phyloP scores from a whole-genome alignment of 2,329 filamentous ascomycete genomes.

The Zasmidium cellare region DNA sequence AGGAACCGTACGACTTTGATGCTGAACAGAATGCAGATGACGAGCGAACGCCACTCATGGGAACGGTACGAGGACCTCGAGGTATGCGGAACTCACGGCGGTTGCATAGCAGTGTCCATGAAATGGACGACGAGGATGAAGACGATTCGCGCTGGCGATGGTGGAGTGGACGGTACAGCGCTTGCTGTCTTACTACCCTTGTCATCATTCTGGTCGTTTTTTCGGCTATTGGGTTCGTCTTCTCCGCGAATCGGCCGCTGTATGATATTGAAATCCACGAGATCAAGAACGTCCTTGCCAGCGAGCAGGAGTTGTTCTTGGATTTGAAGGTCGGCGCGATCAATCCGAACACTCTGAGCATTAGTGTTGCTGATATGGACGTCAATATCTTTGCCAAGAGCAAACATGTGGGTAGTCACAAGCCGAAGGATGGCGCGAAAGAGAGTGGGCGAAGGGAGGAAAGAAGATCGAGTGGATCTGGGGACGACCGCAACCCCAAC shows the following conservation, averaged over 20 bases:
- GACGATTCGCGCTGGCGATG: constrained; percentile 27
- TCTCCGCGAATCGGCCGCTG: constrained; percentile 87
- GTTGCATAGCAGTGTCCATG: constrained; percentile 53
- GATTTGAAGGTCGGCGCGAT: constrained; percentile 84
- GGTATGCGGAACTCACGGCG: constrained; percentile 43
- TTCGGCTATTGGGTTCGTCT: constrained; percentile 84
- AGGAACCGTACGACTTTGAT: constrained; percentile 71
- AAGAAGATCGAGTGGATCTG: not conserved
- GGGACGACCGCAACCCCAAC: constrained; percentile 8
- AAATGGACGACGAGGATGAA: constrained; percentile 41
- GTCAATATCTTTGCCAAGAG: constrained; percentile 94
- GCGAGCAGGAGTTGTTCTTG: constrained; percentile 92
- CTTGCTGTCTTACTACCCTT: constrained; percentile 79
- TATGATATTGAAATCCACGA: constrained; percentile 74
- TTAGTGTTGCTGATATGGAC: constrained; percentile 83
- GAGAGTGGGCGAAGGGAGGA: not conserved
- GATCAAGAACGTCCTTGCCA: constrained; percentile 87
- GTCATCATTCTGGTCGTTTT: constrained; percentile 79
- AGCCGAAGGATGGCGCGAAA: constrained; percentile 10
- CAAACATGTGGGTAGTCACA: constrained; percentile 67
- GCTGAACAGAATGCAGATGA: constrained; percentile 78
- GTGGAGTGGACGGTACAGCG: constrained; percentile 67
- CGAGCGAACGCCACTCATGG: constrained; percentile 80
- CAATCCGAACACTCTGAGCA: constrained; percentile 89
- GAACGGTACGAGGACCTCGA: constrained; percentile 21